Conservation (phyloP, 2,329 filamentous ascomycete species). For the Huntiella decipiens region DNA sequence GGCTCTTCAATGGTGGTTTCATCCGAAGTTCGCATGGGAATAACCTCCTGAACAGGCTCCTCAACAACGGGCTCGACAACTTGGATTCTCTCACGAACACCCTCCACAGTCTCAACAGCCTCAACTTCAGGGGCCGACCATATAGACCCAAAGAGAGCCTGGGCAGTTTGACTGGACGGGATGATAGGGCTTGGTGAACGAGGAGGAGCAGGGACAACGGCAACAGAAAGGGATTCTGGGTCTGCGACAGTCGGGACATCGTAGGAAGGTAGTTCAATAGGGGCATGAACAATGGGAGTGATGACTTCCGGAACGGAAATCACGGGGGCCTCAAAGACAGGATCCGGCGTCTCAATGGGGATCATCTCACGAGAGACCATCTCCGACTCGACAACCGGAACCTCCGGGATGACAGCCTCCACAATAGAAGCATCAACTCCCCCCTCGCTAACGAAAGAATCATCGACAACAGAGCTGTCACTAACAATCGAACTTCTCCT, state of each 20-base stretch:
- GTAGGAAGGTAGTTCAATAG: not conserved
- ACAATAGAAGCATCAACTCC: not conserved
- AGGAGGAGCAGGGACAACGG: no score
- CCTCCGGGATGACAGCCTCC: not conserved
- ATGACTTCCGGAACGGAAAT: not conserved
- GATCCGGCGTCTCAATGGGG: not conserved
- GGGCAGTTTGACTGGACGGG: not conserved
- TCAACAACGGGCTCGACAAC: not conserved
- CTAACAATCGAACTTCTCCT: not conserved
- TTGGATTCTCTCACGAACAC: not conserved
- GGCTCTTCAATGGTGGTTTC: not conserved
- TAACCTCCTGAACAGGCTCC: not conserved
- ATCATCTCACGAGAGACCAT: not conserved
- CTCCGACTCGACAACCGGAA: not conserved
- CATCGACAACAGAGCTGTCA: not conserved
- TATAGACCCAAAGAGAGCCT: not conserved
- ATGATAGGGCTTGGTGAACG: not conserved
- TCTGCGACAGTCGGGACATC: not conserved
- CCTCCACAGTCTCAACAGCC: not conserved
- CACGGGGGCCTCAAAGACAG: not conserved
- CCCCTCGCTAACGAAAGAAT: not conserved
- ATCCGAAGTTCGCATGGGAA: not conserved
- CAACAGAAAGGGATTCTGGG: not conserved
- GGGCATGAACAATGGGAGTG: not conserved
- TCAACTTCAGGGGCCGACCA: not conserved